phyloP scores from a whole-genome alignment of 805 yeast genomes.

The Maudiozyma turicensis region DNA sequence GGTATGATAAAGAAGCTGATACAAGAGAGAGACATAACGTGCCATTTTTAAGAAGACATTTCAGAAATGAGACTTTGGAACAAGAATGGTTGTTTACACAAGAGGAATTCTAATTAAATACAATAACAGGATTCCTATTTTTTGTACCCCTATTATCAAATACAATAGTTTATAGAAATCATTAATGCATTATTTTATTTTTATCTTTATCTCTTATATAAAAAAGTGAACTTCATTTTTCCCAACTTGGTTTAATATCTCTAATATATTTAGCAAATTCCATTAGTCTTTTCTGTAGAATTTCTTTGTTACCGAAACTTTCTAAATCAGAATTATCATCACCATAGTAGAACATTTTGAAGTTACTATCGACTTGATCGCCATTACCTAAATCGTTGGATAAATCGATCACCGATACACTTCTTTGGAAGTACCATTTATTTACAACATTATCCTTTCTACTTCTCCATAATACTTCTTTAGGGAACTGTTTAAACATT shows the following conservation, averaged over 20 bases:
- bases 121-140: neutral
- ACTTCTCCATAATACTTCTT: conserved; percentile 85
- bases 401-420: conserved; percentile 55
- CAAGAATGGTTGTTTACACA: conserved; percentile 23
- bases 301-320: conserved; percentile 7
- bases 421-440: conserved; percentile 94
- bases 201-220: neutral
- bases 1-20: conserved; percentile 24
- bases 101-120: neutral
- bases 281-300: conserved; percentile 12
- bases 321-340: conserved; percentile 17
- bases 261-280: conserved; percentile 25
- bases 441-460: conserved; percentile 81
- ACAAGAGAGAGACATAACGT: conserved; percentile 27
- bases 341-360: conserved; percentile 36
- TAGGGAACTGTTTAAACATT: conserved; percentile 55
- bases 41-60: conserved; percentile 21
- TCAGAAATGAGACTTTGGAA: conserved; percentile 18
- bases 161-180: neutral
- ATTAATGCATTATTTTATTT: neutral
- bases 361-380: conserved; percentile 21
- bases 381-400: conserved; percentile 27
- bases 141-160: neutral
- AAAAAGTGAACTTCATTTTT: conserved; percentile 2
- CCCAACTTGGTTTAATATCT: conserved; percentile 31